Percentiles rank a stretch among this genome's conserved stretches.
phyloP scores from a whole-genome alignment of 2,329 filamentous ascomycete species.

The Sclerotinia minor region DNA sequence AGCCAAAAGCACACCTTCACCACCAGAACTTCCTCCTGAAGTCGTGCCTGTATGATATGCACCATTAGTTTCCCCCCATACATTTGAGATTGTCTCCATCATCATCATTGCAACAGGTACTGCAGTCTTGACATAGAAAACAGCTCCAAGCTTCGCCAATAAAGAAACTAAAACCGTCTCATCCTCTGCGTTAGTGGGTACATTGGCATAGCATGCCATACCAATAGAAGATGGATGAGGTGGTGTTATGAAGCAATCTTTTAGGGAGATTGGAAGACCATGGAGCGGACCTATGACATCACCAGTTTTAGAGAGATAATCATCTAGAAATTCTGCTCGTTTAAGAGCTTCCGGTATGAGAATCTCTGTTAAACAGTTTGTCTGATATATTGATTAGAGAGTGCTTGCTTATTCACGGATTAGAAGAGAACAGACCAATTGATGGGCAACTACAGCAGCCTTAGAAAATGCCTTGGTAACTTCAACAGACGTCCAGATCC shows the following conservation, averaged over 20 bases:
- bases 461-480: conserved; percentile 50
- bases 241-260: conserved; percentile 45
- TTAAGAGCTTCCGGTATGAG: conserved; percentile 55
- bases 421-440: conserved; percentile 43
- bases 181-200: conserved; percentile 34
- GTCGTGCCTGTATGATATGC: conserved; percentile 38
- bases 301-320: conserved; percentile 47
- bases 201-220: conserved; percentile 44
- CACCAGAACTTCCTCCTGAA: conserved; percentile 38
- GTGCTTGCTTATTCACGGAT: neutral
- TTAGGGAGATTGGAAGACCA: conserved; percentile 46
- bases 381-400: conserved; percentile 43
- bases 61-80: conserved; percentile 41
- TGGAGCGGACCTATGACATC: conserved; percentile 45
- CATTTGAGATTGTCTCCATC: conserved; percentile 37
- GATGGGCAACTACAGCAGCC: conserved; percentile 50
- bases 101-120: conserved; percentile 52
- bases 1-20: conserved; percentile 24
- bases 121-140: conserved; percentile 94
- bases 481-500: conserved; percentile 38
- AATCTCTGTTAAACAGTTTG: conserved; percentile 60
- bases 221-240: conserved; percentile 43
- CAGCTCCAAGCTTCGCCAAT: conserved; percentile 46
- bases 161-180: conserved; percentile 44
- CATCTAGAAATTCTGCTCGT: conserved; percentile 54